Conservation (phyloP, 2,329 filamentous ascomycete genomes). For the Nemania serpens region DNA sequence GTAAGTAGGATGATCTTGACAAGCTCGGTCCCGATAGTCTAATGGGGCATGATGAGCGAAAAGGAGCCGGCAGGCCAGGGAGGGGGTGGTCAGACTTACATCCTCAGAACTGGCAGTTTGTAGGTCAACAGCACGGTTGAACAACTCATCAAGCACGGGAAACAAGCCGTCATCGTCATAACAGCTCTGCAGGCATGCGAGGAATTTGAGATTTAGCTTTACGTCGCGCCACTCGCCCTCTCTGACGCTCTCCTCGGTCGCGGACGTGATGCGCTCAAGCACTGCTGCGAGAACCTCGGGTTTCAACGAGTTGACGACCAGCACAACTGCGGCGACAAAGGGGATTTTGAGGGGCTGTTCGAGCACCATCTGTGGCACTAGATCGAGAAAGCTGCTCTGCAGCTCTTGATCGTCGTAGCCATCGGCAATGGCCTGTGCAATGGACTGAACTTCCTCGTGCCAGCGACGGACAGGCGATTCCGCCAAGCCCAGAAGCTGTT, state of each 20-base stretch:
- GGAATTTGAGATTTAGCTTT: slow-evolving; percentile 86
- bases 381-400: slow-evolving; percentile 71
- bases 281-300: slow-evolving; percentile 75
- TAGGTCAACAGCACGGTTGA: slow-evolving; percentile 85
- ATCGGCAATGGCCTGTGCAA: slow-evolving; percentile 78
- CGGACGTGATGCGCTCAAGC: slow-evolving; percentile 64
- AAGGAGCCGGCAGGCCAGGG: neutral
- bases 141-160: slow-evolving; percentile 84
- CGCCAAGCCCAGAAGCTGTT: slow-evolving; percentile 78
- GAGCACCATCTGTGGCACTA: slow-evolving; percentile 74
- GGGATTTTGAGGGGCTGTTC: slow-evolving; percentile 99
- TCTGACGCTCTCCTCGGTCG: slow-evolving; percentile 69
- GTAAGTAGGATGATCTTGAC: slow-evolving; percentile 97
- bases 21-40: slow-evolving; percentile 79
- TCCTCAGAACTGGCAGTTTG: slow-evolving; percentile 94
- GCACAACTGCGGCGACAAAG: slow-evolving; percentile 82
- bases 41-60: neutral
- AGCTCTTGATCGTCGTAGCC: slow-evolving; percentile 86
- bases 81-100: slow-evolving; percentile 56
- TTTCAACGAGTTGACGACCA: slow-evolving; percentile 78
- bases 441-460: slow-evolving; percentile 75
- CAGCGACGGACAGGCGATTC: slow-evolving; percentile 80
- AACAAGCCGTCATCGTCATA: slow-evolving; percentile 87
- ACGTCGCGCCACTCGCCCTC: slow-evolving; percentile 85
- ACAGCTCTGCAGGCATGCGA: slow-evolving; percentile 82